These are phyloP conservation scores for Neurospora africana DNA, from an alignment of 495 filamentous ascomycete genomes.

Conservation along the genomic window DNA sequence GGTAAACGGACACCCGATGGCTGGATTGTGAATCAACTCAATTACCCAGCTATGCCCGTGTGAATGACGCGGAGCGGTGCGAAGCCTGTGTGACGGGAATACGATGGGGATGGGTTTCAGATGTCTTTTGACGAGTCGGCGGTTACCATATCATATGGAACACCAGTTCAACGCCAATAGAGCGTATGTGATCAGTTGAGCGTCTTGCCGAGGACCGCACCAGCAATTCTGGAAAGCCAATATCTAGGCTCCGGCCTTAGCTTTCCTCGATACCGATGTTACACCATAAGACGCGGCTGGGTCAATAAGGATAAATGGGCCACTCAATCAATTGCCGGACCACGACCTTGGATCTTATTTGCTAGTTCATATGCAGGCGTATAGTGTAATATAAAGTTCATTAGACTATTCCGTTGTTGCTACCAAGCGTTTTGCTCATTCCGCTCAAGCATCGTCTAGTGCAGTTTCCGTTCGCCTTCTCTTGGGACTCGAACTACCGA, in stretches of 20 bases:
- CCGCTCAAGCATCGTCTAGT: no score
- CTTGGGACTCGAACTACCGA: not conserved
- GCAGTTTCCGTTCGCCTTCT: not conserved
- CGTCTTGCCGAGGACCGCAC: not conserved
- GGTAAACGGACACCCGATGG: not conserved
- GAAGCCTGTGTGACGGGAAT: not conserved
- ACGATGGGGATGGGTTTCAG: not conserved
- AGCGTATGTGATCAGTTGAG: not conserved
- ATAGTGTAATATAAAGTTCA: not conserved
- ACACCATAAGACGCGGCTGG: not conserved
- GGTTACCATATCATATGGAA: not conserved
- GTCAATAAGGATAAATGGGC: not conserved
- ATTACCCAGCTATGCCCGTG: not conserved
- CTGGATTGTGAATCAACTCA: not conserved
- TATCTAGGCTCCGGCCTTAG: not conserved
- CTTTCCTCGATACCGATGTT: not conserved
- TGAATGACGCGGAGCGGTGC: not conserved
- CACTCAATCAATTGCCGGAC: not conserved
- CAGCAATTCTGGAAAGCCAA: not conserved
- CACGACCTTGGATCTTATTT: not conserved
- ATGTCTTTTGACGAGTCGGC: not conserved
- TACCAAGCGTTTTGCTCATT: not conserved
- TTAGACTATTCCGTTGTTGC: not conserved
- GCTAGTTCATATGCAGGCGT: not conserved
- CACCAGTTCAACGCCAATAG: not conserved